Conservation (phyloP, 768 basidiomycete species). For the Suillus placidus region DNA sequence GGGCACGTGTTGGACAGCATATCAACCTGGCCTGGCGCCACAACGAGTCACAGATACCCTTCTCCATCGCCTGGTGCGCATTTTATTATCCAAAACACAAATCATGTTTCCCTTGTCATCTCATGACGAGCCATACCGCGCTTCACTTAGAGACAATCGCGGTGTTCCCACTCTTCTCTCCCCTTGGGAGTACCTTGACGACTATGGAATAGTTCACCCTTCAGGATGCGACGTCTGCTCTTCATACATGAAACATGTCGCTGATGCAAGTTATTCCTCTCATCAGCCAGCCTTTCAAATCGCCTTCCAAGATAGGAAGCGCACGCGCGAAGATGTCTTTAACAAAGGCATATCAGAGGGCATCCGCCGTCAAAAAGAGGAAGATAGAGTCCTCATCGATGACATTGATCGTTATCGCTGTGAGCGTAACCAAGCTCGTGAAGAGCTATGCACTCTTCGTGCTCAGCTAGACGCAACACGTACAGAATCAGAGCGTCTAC, state of each 20-base stretch:
- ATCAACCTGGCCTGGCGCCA: constrained; percentile 23
- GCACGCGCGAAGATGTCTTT: constrained; percentile 40
- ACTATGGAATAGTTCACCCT: constrained; percentile 43
- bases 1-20: constrained; percentile 33
- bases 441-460: constrained; percentile 35
- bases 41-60: constrained; percentile 22
- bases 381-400: constrained; percentile 39
- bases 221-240: constrained; percentile 42
- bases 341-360: constrained; percentile 45
- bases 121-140: constrained; percentile 35
- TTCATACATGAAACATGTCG: constrained; percentile 44
- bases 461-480: constrained; percentile 36
- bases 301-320: constrained; percentile 43
- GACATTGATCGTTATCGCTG: constrained; percentile 35
- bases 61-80: constrained; percentile 25
- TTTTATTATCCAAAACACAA: constrained; percentile 14
- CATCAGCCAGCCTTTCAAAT: constrained; percentile 42
- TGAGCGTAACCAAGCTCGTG: constrained; percentile 41
- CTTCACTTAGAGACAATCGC: constrained; percentile 31
- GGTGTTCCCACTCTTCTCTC: constrained; percentile 37
- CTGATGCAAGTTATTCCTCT: constrained; percentile 41
- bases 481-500: constrained; percentile 36
- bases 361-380: constrained; percentile 42
- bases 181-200: constrained; percentile 43
- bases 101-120: constrained; percentile 37